Evolutionary conservation across 805 yeast species (phyloP).

Genomic region (Cyberlindnera xylosilytica): DNA sequence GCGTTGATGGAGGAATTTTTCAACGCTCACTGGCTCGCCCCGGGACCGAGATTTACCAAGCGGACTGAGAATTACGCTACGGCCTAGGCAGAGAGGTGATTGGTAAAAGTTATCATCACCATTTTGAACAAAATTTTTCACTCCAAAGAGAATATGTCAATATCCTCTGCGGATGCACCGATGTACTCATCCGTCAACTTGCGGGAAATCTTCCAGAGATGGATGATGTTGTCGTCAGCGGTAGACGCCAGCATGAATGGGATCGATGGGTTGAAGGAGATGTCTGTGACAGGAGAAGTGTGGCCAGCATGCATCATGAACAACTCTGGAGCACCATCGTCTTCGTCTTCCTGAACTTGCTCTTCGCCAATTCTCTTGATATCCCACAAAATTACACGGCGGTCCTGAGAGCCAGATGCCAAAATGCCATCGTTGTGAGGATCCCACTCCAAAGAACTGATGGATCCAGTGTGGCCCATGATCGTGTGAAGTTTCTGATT

Average conservation of each 20-base stretch:
- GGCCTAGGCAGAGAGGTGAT: not conserved
- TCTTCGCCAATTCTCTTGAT: slow-evolving; percentile 76
- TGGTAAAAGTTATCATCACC: no score
- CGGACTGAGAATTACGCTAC: slow-evolving; percentile 8
- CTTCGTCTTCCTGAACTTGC: slow-evolving; percentile 82
- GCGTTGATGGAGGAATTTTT: slow-evolving; percentile 11
- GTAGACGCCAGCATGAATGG: slow-evolving; percentile 74
- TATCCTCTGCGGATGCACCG: slow-evolving; percentile 15
- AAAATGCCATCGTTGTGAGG: slow-evolving; percentile 74
- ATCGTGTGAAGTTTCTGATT: slow-evolving; percentile 57
- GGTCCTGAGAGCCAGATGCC: slow-evolving; percentile 74
- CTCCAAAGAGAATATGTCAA: slow-evolving; percentile 23
- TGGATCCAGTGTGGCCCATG: slow-evolving; percentile 75
- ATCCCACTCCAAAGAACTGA: slow-evolving; percentile 74
- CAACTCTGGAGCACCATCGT: slow-evolving; percentile 86
- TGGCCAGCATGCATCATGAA: slow-evolving; percentile 94
- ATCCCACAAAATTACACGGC: slow-evolving; percentile 82
- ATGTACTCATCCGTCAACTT: slow-evolving; percentile 33
- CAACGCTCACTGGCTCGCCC: slow-evolving; percentile 3
- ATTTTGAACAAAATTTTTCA: slow-evolving; percentile 6
- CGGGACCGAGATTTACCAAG: slow-evolving; percentile 6
- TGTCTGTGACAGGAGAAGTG: slow-evolving; percentile 70
- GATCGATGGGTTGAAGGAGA: slow-evolving; percentile 60
- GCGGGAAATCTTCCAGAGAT: slow-evolving; percentile 41
- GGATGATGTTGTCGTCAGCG: slow-evolving; percentile 43